Conservation (phyloP, 2,329 filamentous ascomycete species). For the Emmonsiellopsis sp. region DNA sequence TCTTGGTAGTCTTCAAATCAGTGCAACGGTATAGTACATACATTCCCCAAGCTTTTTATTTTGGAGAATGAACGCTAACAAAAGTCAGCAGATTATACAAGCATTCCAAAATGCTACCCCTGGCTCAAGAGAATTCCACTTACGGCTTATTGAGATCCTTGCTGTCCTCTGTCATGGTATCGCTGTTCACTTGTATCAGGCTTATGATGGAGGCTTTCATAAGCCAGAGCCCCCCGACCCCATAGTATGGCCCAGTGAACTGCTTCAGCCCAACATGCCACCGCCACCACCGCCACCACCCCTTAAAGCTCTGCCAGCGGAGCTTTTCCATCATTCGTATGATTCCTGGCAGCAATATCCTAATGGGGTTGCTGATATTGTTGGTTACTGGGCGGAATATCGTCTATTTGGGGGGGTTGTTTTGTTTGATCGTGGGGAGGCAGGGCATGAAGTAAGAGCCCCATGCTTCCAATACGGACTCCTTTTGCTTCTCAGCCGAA, state of each 20-base stretch:
- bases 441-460: constrained; percentile 1
- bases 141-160: constrained; percentile 14
- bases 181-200: constrained; percentile 12
- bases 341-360: constrained; percentile 6
- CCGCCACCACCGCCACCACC: background rate
- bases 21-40: background rate
- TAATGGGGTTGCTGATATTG: constrained; percentile 4
- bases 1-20: constrained; percentile 1
- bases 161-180: constrained; percentile 15
- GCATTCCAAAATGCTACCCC: constrained; percentile 7
- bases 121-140: constrained; percentile 11
- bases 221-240: background rate
- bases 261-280: background rate
- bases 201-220: constrained; percentile 6
- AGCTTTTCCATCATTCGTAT: constrained; percentile 3
- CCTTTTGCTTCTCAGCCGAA: background rate
- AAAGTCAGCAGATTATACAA: constrained; percentile 4
- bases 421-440: constrained; percentile 3
- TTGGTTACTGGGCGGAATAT: constrained; percentile 5
- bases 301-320: background rate
- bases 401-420: constrained; percentile 5
- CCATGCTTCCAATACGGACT: background rate
- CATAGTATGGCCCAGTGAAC: background rate
- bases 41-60: background rate
- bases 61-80: background rate